Conservation (phyloP, 331 rosid species). For the Malus hybrid region DNA sequence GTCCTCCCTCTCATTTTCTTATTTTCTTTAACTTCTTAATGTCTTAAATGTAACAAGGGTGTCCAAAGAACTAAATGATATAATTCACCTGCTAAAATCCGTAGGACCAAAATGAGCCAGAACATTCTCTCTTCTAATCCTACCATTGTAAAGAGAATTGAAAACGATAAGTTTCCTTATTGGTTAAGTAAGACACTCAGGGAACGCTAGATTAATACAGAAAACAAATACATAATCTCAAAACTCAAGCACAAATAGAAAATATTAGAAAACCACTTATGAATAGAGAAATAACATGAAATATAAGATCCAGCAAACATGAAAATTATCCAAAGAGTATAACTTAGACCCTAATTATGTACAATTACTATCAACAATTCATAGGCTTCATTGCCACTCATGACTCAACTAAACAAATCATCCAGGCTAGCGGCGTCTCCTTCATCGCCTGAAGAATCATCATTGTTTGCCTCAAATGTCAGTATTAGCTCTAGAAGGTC, state of each 20-base stretch:
- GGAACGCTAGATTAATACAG: not conserved
- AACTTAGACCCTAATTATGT: constrained; percentile 26
- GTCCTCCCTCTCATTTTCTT: not conserved
- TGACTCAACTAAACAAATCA: constrained; percentile 36
- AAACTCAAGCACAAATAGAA: not conserved
- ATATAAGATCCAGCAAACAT: not conserved
- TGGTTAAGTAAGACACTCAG: not conserved
- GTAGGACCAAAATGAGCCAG: too few relatives aligned
- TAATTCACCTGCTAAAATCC: not conserved
- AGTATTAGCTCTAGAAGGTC: constrained; percentile 53
- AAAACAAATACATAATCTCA: not conserved
- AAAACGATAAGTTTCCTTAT: not conserved
- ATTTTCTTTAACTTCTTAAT: too few relatives aligned
- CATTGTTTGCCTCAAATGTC: constrained; percentile 44
- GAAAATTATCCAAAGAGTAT: not conserved
- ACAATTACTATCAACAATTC: constrained; percentile 30
- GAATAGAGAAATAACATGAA: not conserved
- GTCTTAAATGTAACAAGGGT: not conserved
- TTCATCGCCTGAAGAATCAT: constrained; percentile 29
- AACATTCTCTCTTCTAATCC: too few relatives aligned
- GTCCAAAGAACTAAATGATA: not conserved
- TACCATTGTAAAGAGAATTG: too few relatives aligned
- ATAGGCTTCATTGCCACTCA: constrained; percentile 5
- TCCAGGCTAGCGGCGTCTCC: constrained; percentile 47
- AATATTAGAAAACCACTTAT: not conserved